Base-by-base conservation (phyloP, 495 filamentous ascomycete genomes). In the Aspergillus coremiiformis region DNA sequence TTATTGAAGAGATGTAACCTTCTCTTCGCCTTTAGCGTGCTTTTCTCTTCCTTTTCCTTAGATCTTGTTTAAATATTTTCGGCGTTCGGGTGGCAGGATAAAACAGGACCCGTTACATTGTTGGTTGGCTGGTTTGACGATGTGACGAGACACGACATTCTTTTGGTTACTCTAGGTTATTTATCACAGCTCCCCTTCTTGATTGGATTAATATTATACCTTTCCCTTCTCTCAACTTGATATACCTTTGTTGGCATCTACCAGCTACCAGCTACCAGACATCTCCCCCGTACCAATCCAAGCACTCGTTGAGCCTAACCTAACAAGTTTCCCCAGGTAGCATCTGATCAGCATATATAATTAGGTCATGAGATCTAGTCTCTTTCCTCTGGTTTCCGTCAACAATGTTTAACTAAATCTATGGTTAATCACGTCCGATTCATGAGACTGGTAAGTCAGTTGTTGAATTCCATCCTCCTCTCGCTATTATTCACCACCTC, bases 1-100 rank as follows among this genome's bases (percentile, higher is more conserved):
- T 70, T 41, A 62, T 75, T 51, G 65, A 73, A 11, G 66, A 69
- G 7, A 35, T 64, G 19, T 74, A 62, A 39, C 24, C 37, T 51
- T 44, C 19, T 35, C 33, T 5, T 41, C n/a, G 20, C 42, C 19
- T 33, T 17, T 47, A 3, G 12, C 8, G 27, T 44, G 2, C 11
- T 12, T 12, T 12, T 8, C 29, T 32, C 11, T 32, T 10, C 12
- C 26, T 14, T 26, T 17, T 26, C 26, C 12, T 45, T n/a, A 45
- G 24, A 29, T 30, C 11, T 5, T 29, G 27, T 45, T 11, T 27
- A 29, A 45, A 29, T 45, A 45, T 29, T 24, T 30, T 4, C 29
- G 43, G 43, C 43, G 43, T 44, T 44, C 14, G n/a, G 23, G 43
- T 8, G 21, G 14, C 4, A 7, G n/a, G 43, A 14, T 15, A 27